phyloP scores from a whole-genome alignment of 139 green algal species.

The Pleodorina starrii region DNA sequence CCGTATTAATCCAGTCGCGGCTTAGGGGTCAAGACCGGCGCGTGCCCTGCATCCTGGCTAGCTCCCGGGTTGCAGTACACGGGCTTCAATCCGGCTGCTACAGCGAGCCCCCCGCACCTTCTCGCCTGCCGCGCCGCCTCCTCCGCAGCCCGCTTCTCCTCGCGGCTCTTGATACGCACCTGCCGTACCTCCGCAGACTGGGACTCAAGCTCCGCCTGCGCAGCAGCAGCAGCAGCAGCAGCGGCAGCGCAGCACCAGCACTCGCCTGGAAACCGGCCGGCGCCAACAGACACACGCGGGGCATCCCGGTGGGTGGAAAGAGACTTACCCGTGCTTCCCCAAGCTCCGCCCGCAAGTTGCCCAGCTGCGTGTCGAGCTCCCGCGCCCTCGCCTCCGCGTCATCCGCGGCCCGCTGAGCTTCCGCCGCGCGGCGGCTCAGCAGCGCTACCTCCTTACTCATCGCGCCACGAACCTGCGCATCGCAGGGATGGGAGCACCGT shows the following conservation, averaged over 20 bases:
- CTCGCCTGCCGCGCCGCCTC: neutral
- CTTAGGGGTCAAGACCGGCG: too few species aligned
- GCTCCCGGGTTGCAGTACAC: too few species aligned
- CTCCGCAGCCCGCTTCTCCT: neutral
- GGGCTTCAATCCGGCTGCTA: too few species aligned
- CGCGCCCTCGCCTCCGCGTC: constrained; percentile 18
- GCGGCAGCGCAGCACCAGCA: too few species aligned
- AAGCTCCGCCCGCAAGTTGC: constrained; percentile 1
- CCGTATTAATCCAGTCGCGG: too few species aligned
- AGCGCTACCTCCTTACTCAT: constrained; percentile 56
- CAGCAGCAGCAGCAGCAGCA: neutral
- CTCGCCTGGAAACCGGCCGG: too few species aligned
- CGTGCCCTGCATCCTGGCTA: too few species aligned
- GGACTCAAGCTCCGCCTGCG: constrained; percentile 8
- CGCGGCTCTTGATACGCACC: neutral
- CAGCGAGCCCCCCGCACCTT: too few species aligned
- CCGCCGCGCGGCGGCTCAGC: constrained; percentile 27
- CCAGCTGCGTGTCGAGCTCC: constrained; percentile 26
- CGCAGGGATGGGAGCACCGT: too few species aligned
- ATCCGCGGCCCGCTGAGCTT: constrained; percentile 42
- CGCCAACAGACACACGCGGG: too few species aligned
- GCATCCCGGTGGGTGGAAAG: too few species aligned
- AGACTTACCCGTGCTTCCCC: constrained; percentile 6
- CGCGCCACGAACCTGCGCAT: constrained; percentile 35
- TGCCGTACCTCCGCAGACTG: neutral